Base-by-base conservation (phyloP, 2,329 filamentous ascomycete genomes). In the Fusarium algeriense region DNA sequence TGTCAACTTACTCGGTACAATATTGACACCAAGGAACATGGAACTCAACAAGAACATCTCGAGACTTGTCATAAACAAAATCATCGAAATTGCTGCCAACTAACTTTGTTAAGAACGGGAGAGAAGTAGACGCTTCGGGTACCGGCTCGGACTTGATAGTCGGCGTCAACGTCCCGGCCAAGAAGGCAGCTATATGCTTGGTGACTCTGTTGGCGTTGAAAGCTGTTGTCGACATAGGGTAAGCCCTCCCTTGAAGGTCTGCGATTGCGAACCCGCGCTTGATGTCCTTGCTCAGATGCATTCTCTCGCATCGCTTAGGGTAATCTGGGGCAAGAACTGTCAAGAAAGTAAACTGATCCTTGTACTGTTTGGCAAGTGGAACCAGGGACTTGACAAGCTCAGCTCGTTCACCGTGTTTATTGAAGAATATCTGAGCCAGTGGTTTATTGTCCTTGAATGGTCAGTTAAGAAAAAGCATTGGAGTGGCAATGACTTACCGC, bases 1-100 rank as follows among this genome's bases (percentile, higher is more conserved):
- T 4, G 6, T 9, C 1, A 2, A 19, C 58, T 48, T 48, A 61
- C 59, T 61, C 43, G 1, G 5, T 48, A 9, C 43, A 62, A n/a
- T 62, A 62, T 37, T 59, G 20, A 20, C 59, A 62, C 59, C 59
- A 62, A 1, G 53, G 59, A 2, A 59, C 59, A 11, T 49, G 1
- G 1, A 59, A 59, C 20, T 62, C 19, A 17, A 62, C 59, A 20
- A 62, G 32, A 1, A 62, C 23, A 34, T 62, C 59, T 20, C 32
- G 44, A 1, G 59, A 14, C 30, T 43, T 37, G 7, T 59, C 53
- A 17, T 12, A 43, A 3, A 49, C 53, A 12, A 62, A 32, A 4
- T 59, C 43, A 23, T 59, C 53, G 3, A 59, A 62, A 26, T 11
- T 62, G 17, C 53, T 62, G 1, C 53, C 59, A 4, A 62, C 59